Evolutionary conservation across 2,329 filamentous ascomycete species (phyloP), one percentile per base, ranked within the genome.

Genomic region (Colletotrichum sp.): DNA sequence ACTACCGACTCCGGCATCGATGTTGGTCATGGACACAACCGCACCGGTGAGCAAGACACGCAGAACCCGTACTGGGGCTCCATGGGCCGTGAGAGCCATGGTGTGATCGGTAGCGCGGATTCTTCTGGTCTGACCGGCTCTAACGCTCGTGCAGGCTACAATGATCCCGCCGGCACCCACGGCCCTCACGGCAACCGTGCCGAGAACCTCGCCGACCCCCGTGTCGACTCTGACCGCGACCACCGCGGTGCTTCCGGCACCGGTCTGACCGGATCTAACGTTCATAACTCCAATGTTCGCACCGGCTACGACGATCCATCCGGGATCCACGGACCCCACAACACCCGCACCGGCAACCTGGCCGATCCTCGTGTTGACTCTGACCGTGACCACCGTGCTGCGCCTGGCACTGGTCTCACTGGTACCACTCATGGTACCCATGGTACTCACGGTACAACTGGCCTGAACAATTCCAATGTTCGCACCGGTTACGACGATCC

Each of bases 161-260:
- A 75, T 22, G 73, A 75, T 32, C 66, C 77, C 15, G 66, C 62
- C n/a, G 78, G 78, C 12, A 83, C 78, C 7, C 79, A 78, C 56
- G 83, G 85, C 18, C 85, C 84, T 36, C 84, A 86, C 71, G 77
- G 78, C 10, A 83, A 83, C 22, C 85, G 85, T 28, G 48, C 83
- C 15, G 80, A 81, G 36, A 90, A 90, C 81, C 86, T 88, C 32
- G 76, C 84, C 15, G 89, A 91, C 77, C 88, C 88, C 25, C 83
- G 87, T 22, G 84, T 88, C 65, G 87, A 89, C 76, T 87, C 85
- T 13, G 86, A 89, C 79, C 81, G 86, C 34, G 85, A 86, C 77
- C 55, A 80, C 76, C 64, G 67, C 15, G 68, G 39, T 3, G 52
- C 60, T 32, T 66, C 66, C 2, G 48, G 64, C 22, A 52, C 74